Evolutionary conservation across 352 stramenopile genomes (phyloP), one percentile per base, ranked within the genome.

Genomic region (Phytophthora multivora): DNA sequence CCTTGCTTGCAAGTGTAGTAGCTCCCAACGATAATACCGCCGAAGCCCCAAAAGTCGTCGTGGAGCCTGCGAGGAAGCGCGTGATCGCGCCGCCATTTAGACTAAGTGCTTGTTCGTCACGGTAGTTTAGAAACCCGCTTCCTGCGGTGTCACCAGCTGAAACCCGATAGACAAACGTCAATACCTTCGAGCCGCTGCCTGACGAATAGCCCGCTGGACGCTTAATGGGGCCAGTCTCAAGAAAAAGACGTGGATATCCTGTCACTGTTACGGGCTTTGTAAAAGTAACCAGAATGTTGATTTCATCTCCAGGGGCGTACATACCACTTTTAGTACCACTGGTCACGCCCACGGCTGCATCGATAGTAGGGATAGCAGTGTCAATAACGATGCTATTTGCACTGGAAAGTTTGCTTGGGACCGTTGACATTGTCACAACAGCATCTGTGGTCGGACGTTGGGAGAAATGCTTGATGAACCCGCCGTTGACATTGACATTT

Each of bases 121-220:
- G 80, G 52, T 93, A 93, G 42, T 94, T 87, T 13, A 95, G 62
- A 38, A 75, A 75, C 4, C 62, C 47, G 12, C 75, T 78, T 13
- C 79, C 77, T 5, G 69, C 78, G 5, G 71, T 72, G 50, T 95
- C 87, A 49, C 87, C 87, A 4, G 80, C 63, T 0, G 70, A 71
- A 4, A 95, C 78, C 0, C 67, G 87, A 67, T 95, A 96, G n/a
- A 80, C 54, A 67, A 96, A 95, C 4, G 60, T 78, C 0, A 96
- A 48, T 26, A 70, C 53, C 42, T 83, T 90, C 0, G 80, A 88
- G 8, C 77, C 83, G 36, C 77, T 80, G 1, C 87, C 87, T 21
- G 72, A 77, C 21, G 49, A 71, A 66, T 93, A 96, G 3, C 76
- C 72, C 0, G 87, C 87, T 19, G 79, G 71, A 7, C 80, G 79